Evolutionary conservation across 2,329 filamentous ascomycete species (phyloP).

Genomic region (Plectosphaerella cucumerina): DNA sequence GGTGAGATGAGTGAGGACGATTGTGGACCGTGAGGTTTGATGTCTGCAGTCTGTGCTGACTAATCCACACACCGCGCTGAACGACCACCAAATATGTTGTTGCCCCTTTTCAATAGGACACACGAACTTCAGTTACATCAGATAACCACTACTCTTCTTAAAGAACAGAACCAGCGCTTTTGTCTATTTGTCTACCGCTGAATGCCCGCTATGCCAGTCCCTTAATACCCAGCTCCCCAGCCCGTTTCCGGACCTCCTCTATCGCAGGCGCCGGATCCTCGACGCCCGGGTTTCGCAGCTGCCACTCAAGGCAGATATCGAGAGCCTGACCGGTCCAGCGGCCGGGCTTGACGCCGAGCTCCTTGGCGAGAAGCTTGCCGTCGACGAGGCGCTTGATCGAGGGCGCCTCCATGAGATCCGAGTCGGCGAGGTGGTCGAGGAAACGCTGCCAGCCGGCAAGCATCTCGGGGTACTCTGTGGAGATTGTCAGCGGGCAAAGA

Average conservation of each 20-base stretch:
- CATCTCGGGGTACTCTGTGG: slow-evolving; percentile 39
- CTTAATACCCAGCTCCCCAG: slow-evolving; percentile 47
- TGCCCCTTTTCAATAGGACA: neutral
- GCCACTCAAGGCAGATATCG: slow-evolving; percentile 81
- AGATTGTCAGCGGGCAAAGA: neutral
- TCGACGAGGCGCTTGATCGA: slow-evolving; percentile 64
- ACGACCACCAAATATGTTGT: neutral
- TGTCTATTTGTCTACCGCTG: neutral
- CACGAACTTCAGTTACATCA: too few species aligned
- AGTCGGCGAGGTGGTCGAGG: slow-evolving; percentile 47
- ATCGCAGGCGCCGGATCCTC: slow-evolving; percentile 57
- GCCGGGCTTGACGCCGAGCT: slow-evolving; percentile 66
- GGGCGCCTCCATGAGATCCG: slow-evolving; percentile 55
- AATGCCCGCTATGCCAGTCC: neutral
- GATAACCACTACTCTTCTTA: too few species aligned
- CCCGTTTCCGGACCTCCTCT: slow-evolving; percentile 50
- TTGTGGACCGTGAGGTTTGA: neutral
- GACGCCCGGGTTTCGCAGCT: slow-evolving; percentile 70
- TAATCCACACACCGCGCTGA: neutral
- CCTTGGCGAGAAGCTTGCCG: slow-evolving; percentile 67
- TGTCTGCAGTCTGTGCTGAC: neutral
- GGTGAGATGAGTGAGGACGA: neutral
- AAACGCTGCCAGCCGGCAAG: slow-evolving; percentile 49
- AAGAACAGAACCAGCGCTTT: too few species aligned
- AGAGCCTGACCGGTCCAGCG: slow-evolving; percentile 82